These are phyloP conservation scores for Phanerochaete carnosa DNA, from an alignment of 768 basidiomycete genomes.

Conservation along the genomic window DNA sequence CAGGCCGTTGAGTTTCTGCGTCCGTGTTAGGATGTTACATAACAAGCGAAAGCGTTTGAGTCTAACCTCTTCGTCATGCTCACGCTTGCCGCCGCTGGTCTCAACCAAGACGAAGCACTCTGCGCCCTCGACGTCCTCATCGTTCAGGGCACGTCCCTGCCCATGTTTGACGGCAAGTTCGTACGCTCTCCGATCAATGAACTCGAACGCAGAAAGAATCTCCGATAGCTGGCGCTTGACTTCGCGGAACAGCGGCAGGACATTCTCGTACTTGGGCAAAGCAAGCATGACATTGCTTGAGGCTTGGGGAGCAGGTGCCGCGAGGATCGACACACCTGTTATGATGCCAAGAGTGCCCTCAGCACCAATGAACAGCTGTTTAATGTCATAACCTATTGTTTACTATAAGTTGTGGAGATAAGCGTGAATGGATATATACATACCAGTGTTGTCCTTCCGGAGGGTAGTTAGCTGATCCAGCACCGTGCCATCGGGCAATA, in stretches of 20 bases:
- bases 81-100: constrained; percentile 88
- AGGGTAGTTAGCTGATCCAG: constrained; percentile 86
- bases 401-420: background rate
- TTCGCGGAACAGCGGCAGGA: constrained; percentile 79
- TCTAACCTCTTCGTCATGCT: constrained; percentile 88
- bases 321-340: constrained; percentile 92
- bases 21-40: background rate
- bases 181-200: constrained; percentile 84
- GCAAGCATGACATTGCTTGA: constrained; percentile 92
- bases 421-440: constrained; percentile 15
- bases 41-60: constrained; percentile 4
- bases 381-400: constrained; percentile 87
- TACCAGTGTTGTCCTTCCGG: constrained; percentile 97
- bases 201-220: constrained; percentile 97
- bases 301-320: constrained; percentile 77
- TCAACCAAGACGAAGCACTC: constrained; percentile 91
- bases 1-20: constrained; percentile 79
- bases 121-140: constrained; percentile 72
- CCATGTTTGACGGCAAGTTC: constrained; percentile 83
- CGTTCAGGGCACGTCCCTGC: constrained; percentile 71
- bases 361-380: constrained; percentile 96
- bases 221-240: constrained; percentile 85
- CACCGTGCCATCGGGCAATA: constrained; percentile 90
- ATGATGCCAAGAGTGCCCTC: constrained; percentile 96
- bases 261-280: constrained; percentile 80